Percentiles rank a stretch among this genome's conserved stretches.
phyloP scores from a whole-genome alignment of 129 eudicot genomes.

The Arctium lappa region DNA sequence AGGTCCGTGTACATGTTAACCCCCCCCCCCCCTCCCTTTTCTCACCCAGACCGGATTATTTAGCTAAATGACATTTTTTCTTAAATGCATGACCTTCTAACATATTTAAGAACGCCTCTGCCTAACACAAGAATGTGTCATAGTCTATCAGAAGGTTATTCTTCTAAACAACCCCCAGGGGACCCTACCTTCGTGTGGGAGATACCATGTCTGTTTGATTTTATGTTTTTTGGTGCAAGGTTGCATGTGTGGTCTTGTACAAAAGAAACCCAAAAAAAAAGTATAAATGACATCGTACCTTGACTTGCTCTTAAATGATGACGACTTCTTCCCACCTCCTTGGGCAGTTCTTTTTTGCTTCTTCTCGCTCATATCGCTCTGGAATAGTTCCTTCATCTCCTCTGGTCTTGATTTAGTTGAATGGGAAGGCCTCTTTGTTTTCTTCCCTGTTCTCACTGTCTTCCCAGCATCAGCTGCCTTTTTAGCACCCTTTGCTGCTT shows the following conservation, averaged over 20 bases:
- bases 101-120: no score
- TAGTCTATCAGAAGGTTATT: no score
- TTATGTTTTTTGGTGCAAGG: not conserved
- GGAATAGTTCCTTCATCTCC: slow-evolving; percentile 86
- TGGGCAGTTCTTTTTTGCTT: slow-evolving; percentile 49
- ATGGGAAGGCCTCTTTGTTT: slow-evolving; percentile 43
- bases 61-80: no score
- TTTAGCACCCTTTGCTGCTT: slow-evolving; percentile 76
- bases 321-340: slow-evolving; percentile 59
- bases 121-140: no score
- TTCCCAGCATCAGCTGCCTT: slow-evolving; percentile 78
- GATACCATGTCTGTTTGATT: no score
- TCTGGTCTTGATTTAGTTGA: slow-evolving; percentile 64
- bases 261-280: not conserved
- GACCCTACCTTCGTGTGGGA: no score
- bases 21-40: no score
- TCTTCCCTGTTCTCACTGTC: slow-evolving; percentile 32
- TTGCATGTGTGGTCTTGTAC: not conserved
- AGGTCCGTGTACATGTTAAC: no score
- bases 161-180: no score
- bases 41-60: no score
- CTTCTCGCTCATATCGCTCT: slow-evolving; percentile 76
- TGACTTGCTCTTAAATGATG: slow-evolving; percentile 95
- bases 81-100: no score
- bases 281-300: slow-evolving; percentile 37